Evolutionary conservation across 2,329 filamentous ascomycete species (phyloP), one percentile per base, ranked within the genome.

Genomic region (Thielaviopsis ethacetica): DNA sequence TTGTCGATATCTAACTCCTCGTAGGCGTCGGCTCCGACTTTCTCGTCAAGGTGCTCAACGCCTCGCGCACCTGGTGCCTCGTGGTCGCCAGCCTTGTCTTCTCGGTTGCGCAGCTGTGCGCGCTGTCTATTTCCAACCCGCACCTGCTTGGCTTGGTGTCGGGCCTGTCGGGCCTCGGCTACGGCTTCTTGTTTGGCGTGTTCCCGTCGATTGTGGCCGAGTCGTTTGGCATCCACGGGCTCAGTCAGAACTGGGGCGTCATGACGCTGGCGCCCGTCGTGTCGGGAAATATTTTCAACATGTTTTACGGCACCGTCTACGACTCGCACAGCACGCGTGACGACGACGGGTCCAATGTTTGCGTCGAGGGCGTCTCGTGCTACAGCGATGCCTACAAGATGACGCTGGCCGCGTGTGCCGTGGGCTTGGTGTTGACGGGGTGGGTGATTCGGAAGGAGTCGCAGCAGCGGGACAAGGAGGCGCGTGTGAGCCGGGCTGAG

Each of bases 241-340:
- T 98, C 53, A 90, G 86, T 59, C 88, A 95, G 68, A 98, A 97
- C 67, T 98, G 93, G 91, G 93, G 93, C 15, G 85, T 86, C 65
- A 94, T 98, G 83, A 96, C 89, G 0, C 75, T 96, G 54, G 85
- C 88, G 2, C 91, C 91, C 0, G 88, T 95, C 2, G 71, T 95
- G 27, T 90, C 85, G 9, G 91, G 89, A 55, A 95, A 97, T 65
- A 70, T 95, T 22, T 97, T 95, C 76, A 98, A 97, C 68, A 72
- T 96, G 1, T 82, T 93, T 60, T 98, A 97, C 68, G 93, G 93
- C 54, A 72, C 70, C 17, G 83, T 95, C 0, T 94, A 89, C 65
- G 93, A 98, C 68, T 73, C 74, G 9, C 90, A 96, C 69, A 91
- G 85, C 22, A 71, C 84, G 38, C 73, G 88, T 10, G 78, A 81